Evolutionary conservation across 2,329 filamentous ascomycete genomes (phyloP), one percentile per base, ranked within the genome.

Genomic region (Nemania diffusa): DNA sequence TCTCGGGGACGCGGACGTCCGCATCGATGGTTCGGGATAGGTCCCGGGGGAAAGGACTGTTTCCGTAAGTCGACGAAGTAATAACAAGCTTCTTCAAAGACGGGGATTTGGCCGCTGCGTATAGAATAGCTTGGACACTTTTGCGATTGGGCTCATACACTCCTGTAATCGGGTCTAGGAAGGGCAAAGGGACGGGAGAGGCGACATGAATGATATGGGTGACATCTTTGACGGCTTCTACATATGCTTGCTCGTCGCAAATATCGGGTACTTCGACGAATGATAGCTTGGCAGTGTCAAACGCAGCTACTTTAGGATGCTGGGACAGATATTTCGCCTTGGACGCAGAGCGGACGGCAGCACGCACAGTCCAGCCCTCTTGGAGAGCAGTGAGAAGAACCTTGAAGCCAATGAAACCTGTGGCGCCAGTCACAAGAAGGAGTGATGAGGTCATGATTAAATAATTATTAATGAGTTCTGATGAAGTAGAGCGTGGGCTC

Each of bases 1-100:
- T 3, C 44, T 66, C 46, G 17, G 65, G 65, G 20, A 65, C 29
- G 13, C 68, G 50, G 40, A 52, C 66, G 20, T 64, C 60, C 62
- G 57, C 64, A 5, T 50, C 32, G 50, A 62, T 64, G n/a, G 51
- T 48, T 40, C 44, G 48, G 34, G 59, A 22, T 15, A 51, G 27
- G 32, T 67, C 57, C 9, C 64, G 67, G 1, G 67, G 67, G 42
- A 61, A 64, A 29, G 67, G 67, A 29, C 9, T 67, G 32, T 67
- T 69, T 20, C 58, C 67, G 51, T 58, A 69, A 17, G 27, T 22
- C 50, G 81, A 83, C 5, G 77, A 79, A 1, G 82, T 84, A 57
- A 84, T 80, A 20, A 84, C 78, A 8, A 84, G 71, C 15, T 79
- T 76, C 62, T 78, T 75, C n/a, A 84, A 75, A 0, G 72, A 76